phyloP scores from a whole-genome alignment of 768 basidiomycete genomes.

The Leccinum longicurvipes region DNA sequence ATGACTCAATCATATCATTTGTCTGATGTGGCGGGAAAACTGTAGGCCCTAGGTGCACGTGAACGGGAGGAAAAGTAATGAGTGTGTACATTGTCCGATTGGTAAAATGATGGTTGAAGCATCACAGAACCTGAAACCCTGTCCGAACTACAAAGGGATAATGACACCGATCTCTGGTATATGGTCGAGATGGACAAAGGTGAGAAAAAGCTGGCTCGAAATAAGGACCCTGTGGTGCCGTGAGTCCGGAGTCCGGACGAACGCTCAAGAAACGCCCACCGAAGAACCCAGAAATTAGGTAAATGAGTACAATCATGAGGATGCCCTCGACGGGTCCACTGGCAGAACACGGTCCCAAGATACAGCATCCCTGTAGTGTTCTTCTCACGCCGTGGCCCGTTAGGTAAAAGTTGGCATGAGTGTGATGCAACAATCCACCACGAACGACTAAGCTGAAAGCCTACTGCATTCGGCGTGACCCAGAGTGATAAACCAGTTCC shows the following conservation, averaged over 20 bases:
- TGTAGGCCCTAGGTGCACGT: conserved; percentile 91
- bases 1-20: conserved; percentile 93
- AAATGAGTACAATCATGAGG: conserved; percentile 76
- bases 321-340: conserved; percentile 98
- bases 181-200: conserved; percentile 52
- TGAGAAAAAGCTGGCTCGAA: conserved; percentile 73
- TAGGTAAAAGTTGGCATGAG: conserved; percentile 68
- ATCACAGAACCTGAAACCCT: conserved; percentile 76
- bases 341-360: conserved; percentile 90
- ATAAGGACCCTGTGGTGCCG: conserved; percentile 53
- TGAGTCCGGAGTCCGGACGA: not conserved
- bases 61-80: conserved; percentile 81
- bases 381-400: conserved; percentile 78
- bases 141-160: conserved; percentile 69
- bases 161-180: conserved; percentile 42
- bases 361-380: conserved; percentile 91
- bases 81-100: conserved; percentile 79
- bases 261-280: conserved; percentile 40
- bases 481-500: conserved; percentile 87
- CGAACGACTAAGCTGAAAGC: conserved; percentile 73
- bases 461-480: conserved; percentile 86
- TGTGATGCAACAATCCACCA: conserved; percentile 97
- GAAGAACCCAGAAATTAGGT: conserved; percentile 70
- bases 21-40: conserved; percentile 85
- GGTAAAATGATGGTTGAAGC: conserved; percentile 54